A percentile compares a stretch with the other conserved stretches of the same genome.
Conservation (phyloP, 225 moss, liverwort and hornwort genomes). For the Climacium dendroides region DNA sequence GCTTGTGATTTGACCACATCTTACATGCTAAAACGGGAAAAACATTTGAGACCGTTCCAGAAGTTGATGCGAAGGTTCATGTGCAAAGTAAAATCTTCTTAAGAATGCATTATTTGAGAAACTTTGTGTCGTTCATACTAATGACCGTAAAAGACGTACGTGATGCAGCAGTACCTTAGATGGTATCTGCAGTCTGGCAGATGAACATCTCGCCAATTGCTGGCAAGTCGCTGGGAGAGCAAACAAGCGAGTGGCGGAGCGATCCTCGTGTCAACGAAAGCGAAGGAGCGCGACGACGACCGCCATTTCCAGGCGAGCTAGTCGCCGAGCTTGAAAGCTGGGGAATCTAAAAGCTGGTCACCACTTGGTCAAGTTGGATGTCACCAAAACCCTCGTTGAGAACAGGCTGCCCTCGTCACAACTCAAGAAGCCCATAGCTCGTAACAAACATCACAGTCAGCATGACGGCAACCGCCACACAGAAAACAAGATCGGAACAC, state of each 20-base stretch:
- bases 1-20: no score
- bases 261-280: no score
- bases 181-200: background rate
- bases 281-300: background rate
- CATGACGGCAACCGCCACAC: no score
- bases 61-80: background rate
- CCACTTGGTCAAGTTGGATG: background rate
- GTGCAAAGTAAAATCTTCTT: background rate
- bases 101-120: background rate
- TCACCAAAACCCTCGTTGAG: background rate
- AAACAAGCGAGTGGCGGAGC: background rate
- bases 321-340: background rate
- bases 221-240: background rate
- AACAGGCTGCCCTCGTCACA: background rate
- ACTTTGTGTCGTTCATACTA: background rate
- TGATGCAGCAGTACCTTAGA: background rate
- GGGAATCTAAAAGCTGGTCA: background rate
- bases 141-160: background rate
- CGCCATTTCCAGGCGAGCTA: background rate
- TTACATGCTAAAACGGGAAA: no score
- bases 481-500: no score
- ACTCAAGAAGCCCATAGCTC: no score
- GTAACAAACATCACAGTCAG: no score
- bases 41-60: no score
- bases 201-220: background rate